Base-by-base conservation (phyloP, 2,329 filamentous ascomycete genomes). In the Penicillium sp. region DNA sequence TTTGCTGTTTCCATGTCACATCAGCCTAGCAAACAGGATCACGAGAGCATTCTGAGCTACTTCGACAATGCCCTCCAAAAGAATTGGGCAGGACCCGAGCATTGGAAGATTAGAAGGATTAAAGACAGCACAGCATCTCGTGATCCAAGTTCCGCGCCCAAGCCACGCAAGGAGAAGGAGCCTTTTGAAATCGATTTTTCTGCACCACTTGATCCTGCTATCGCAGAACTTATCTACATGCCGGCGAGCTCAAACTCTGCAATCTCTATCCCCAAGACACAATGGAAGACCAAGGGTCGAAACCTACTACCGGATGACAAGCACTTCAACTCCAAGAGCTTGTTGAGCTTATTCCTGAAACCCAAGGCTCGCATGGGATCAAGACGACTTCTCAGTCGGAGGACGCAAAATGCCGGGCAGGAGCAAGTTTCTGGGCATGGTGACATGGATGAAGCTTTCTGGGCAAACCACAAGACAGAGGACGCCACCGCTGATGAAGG, bases 21-120 rank as follows among this genome's bases (percentile, higher is more conserved):
- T 58, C 77, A 80, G 44, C 82, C 82, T 46, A 77, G 78, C 43
- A 88, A 88, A 50, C 72, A 71, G 38, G 75, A 85, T 66, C 90
- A 96, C 64, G 89, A 97, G 59, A 91, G 95, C 61, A 95, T 98
- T 49, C 78, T 98, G n/a, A 86, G 88, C 63, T 98, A 97, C 73
- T 98, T 98, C 64, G 93, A 98, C 67, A 89, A 95, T 63, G 90
- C 91, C 2, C 73, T 97, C 38, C 88, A 93, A 66, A 97, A 95
- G 78, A 96, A 96, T 63, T 98, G 93, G 91, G 85, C 86, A 5
- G 94, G 90, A 42, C 91, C 93, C n/a, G 93, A 97, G 67, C 93
- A 98, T 70, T 98, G 93, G 93, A 85, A 91, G 57, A 97, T 98
- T 64, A 81, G 88, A 53, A 89, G 90, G 64, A 93, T 98, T 68